Conservation (phyloP, 495 filamentous ascomycete species). For the Cercophora samala region DNA sequence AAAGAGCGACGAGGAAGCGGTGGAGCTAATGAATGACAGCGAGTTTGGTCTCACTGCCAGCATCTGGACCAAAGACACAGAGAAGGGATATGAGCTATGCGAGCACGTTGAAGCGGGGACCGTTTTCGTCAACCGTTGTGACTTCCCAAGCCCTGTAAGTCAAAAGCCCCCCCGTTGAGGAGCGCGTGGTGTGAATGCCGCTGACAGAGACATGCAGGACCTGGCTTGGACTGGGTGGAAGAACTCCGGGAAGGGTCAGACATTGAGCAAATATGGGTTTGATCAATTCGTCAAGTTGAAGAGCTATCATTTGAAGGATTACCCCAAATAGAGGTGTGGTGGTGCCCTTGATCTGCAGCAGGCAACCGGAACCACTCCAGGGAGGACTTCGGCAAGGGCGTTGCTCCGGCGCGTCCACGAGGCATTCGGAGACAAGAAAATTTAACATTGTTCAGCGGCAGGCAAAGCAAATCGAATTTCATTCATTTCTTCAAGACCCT, state of each 20-base stretch:
- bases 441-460: slow-evolving; percentile 1
- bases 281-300: slow-evolving; percentile 95
- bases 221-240: slow-evolving; percentile 99
- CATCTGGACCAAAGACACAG: slow-evolving; percentile 92
- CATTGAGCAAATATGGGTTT: slow-evolving; percentile 84
- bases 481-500: slow-evolving; percentile 5
- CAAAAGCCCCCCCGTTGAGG: not conserved
- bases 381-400: slow-evolving; percentile 27
- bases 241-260: slow-evolving; percentile 86
- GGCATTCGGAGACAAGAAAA: slow-evolving; percentile 10
- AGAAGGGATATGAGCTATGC: slow-evolving; percentile 69
- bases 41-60: slow-evolving; percentile 94
- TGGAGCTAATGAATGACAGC: slow-evolving; percentile 89
- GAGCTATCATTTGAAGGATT: slow-evolving; percentile 91
- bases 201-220: slow-evolving; percentile 54
- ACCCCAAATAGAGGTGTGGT: slow-evolving; percentile 57
- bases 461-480: slow-evolving; percentile 12
- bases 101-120: slow-evolving; percentile 89
- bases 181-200: not conserved
- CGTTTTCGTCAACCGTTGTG: slow-evolving; percentile 92
- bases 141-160: slow-evolving; percentile 88
- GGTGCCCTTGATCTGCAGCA: slow-evolving; percentile 8
- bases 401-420: slow-evolving; percentile 12
- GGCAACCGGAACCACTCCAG: slow-evolving; percentile 11
- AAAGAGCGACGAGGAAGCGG: slow-evolving; percentile 73